These are phyloP conservation scores for Lumnitzera littorea DNA, from an alignment of 345 rosid genomes.

Conservation along the genomic window DNA sequence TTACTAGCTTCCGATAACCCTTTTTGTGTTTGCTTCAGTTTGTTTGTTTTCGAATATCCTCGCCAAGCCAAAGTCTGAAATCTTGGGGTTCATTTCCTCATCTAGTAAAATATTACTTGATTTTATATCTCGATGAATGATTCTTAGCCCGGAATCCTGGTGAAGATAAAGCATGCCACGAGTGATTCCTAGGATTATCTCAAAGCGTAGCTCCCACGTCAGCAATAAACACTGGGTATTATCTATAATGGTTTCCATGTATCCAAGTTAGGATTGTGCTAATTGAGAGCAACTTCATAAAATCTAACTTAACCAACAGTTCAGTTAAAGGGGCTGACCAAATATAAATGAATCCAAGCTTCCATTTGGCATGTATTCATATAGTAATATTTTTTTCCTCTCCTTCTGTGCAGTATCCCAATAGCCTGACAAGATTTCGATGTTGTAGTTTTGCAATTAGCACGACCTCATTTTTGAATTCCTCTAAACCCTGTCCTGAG, in stretches of 20 bases:
- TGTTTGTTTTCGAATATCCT: constrained; percentile 63
- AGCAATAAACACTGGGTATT: constrained; percentile 1
- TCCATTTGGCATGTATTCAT: constrained; percentile 56
- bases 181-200: constrained; percentile 61
- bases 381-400: constrained; percentile 39
- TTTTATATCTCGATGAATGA: constrained; percentile 89
- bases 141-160: constrained; percentile 57
- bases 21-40: constrained; percentile 62
- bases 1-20: constrained; percentile 79
- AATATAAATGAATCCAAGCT: constrained; percentile 50
- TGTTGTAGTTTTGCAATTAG: constrained; percentile 55
- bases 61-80: constrained; percentile 89
- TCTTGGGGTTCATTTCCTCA: constrained; percentile 53
- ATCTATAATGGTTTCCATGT: background rate
- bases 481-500: constrained; percentile 54
- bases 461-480: constrained; percentile 48
- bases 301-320: background rate
- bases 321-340: constrained; percentile 24
- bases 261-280: background rate
- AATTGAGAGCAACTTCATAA: background rate
- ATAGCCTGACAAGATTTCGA: constrained; percentile 44
- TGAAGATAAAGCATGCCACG: constrained; percentile 83
- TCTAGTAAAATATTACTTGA: constrained; percentile 68
- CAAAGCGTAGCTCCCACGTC: constrained; percentile 47
- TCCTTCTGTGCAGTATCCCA: constrained; percentile 41